These are phyloP conservation scores for Gloeostereum incarnatum DNA, from an alignment of 768 basidiomycete genomes.

Conservation along the genomic window DNA sequence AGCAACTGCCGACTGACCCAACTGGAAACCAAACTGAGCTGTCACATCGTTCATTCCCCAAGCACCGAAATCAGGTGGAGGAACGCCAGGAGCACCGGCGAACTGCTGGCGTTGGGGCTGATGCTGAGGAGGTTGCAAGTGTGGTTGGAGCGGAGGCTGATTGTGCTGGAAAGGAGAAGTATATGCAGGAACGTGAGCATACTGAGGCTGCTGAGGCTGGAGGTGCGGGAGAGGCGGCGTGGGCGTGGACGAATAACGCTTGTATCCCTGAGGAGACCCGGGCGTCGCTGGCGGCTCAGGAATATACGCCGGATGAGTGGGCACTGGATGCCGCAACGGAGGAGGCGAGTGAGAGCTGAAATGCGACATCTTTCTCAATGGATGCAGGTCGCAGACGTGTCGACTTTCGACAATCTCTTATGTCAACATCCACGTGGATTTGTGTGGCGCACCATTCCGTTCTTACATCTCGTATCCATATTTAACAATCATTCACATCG, in stretches of 20 bases:
- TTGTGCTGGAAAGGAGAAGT: conserved; percentile 38
- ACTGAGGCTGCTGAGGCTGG: conserved; percentile 13
- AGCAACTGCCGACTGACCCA: conserved; percentile 83
- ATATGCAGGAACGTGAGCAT: conserved; percentile 33
- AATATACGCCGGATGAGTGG: conserved; percentile 80
- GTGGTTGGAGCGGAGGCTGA: conserved; percentile 25
- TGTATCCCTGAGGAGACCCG: conserved; percentile 65
- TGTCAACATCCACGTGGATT: too few species aligned
- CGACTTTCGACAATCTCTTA: too few species aligned
- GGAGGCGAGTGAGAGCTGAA: conserved; percentile 48
- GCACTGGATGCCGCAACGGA: conserved; percentile 80
- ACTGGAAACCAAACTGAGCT: conserved; percentile 92
- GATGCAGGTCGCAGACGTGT: too few species aligned
- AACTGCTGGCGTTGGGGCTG: conserved; percentile 24
- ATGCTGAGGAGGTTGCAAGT: conserved; percentile 13
- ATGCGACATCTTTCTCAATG: too few species aligned
- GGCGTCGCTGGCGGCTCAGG: conserved; percentile 77
- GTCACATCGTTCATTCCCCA: conserved; percentile 92
- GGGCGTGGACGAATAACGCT: conserved; percentile 61
- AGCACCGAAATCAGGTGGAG: conserved; percentile 45
- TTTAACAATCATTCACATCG: too few species aligned
- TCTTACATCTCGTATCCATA: too few species aligned
- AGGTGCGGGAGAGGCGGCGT: conserved; percentile 20
- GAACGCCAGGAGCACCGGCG: conserved; percentile 20
- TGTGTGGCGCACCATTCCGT: too few species aligned